Conservation (phyloP, 345 rosid species). For the Lepidium sativum region DNA sequence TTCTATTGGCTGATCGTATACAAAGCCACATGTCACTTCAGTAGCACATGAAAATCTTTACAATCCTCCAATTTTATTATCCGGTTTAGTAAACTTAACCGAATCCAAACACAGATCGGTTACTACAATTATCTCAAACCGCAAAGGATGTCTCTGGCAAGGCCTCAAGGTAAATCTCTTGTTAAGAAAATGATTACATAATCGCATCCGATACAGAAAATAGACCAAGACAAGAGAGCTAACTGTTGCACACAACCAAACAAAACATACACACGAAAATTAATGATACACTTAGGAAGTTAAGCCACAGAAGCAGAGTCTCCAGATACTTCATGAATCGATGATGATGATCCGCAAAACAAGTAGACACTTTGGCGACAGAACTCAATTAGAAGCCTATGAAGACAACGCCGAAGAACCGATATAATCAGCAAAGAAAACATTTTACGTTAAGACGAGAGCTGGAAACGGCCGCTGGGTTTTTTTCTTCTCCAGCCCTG, state of each 20-base stretch:
- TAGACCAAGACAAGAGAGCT: slow-evolving; percentile 2
- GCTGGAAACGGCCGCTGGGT: slow-evolving; percentile 77
- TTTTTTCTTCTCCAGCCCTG: slow-evolving; percentile 98
- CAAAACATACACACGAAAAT: neutral
- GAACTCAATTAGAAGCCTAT: neutral
- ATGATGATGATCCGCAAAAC: slow-evolving; percentile 4
- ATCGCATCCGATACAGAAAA: neutral
- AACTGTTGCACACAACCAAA: slow-evolving; percentile 16
- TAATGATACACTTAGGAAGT: neutral
- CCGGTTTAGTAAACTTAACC: neutral
- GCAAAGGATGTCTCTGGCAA: neutral
- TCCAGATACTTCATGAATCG: neutral
- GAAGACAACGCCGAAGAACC: neutral
- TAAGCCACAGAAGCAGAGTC: slow-evolving; percentile 7
- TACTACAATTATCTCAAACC: neutral
- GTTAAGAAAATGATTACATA: slow-evolving; percentile 11
- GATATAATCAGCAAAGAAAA: neutral
- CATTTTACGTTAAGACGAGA: slow-evolving; percentile 36
- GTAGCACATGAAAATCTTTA: neutral
- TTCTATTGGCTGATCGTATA: no score
- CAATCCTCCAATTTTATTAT: neutral
- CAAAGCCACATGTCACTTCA: slow-evolving; percentile 18
- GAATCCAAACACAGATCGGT: neutral
- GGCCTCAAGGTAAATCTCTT: neutral
- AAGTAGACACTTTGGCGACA: neutral